Evolutionary conservation across 2,329 filamentous ascomycete species (phyloP).

Genomic region (Sporothrix humicola): DNA sequence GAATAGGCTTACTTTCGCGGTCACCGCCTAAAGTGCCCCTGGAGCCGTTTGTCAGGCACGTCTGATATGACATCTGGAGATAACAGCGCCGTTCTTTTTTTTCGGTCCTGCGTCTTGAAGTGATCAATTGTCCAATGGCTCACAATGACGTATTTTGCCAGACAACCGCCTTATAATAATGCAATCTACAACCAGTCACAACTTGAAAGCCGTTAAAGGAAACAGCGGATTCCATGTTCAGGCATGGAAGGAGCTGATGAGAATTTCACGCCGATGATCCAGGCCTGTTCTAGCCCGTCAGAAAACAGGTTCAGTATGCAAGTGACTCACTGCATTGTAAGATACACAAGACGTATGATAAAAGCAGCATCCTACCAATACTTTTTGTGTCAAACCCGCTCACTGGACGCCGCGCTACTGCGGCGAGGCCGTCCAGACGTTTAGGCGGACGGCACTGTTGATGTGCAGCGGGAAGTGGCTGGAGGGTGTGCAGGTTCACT

Average conservation of each 20-base stretch:
- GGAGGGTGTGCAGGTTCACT: conserved; percentile 13
- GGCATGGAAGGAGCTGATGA: conserved; percentile 18
- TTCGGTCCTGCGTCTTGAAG: too few relatives aligned
- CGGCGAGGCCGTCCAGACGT: conserved; percentile 14
- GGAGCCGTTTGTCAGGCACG: neutral
- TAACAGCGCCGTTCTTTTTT: neutral
- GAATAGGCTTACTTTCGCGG: neutral
- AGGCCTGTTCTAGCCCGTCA: conserved; percentile 17
- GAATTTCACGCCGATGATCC: neutral
- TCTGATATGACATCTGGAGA: neutral
- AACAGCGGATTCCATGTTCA: conserved; percentile 9
- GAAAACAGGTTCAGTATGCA: conserved; percentile 9
- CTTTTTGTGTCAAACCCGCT: neutral
- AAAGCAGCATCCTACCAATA: too few relatives aligned
- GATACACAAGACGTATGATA: too few relatives aligned
- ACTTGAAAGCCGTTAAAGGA: neutral
- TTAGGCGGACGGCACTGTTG: neutral
- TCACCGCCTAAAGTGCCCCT: neutral
- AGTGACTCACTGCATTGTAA: conserved; percentile 19
- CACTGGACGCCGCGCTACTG: neutral
- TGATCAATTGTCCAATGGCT: neutral
- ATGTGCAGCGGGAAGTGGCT: neutral
- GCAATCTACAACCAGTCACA: neutral
- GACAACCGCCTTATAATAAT: neutral
- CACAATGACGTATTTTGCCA: conserved; percentile 14